Evolutionary conservation across 2,329 filamentous ascomycete species (phyloP).

Genomic region (Gnomoniopsis sp.): DNA sequence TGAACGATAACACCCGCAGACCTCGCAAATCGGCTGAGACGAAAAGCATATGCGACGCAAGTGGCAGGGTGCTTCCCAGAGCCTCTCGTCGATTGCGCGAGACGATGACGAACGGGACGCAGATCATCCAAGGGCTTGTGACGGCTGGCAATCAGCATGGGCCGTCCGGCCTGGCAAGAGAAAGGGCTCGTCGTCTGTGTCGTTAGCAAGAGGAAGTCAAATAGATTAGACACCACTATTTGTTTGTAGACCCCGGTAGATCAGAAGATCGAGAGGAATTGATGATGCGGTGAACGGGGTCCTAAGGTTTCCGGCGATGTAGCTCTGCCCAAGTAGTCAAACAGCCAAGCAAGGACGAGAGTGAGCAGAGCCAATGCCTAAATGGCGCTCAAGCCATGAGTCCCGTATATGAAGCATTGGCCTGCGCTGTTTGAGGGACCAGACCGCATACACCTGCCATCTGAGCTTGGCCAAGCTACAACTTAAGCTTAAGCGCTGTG

Average conservation of each 20-base stretch:
- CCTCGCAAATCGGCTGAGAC: not conserved
- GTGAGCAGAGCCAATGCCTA: not conserved
- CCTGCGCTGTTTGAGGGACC: no score
- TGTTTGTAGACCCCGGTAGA: not conserved
- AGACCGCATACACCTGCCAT: not conserved
- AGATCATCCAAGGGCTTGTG: conserved; percentile 13
- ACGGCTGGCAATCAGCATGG: not conserved
- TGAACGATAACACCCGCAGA: not conserved
- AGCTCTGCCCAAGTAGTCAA: not conserved
- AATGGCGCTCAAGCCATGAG: no score
- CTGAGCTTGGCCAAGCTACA: not conserved
- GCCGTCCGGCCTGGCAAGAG: not conserved
- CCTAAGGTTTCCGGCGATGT: not conserved
- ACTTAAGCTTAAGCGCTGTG: not conserved
- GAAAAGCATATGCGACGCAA: not conserved
- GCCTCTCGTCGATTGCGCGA: not conserved
- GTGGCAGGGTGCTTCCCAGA: not conserved
- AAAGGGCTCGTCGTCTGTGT: not conserved
- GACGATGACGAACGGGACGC: not conserved
- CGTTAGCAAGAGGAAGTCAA: not conserved
- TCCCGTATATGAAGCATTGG: no score
- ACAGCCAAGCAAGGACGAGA: not conserved
- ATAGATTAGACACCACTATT: not conserved
- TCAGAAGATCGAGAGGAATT: not conserved
- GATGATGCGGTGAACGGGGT: not conserved